These are phyloP conservation scores for Wickerhamiella azymoides DNA, from an alignment of 805 yeast genomes.

Conservation along the genomic window DNA sequence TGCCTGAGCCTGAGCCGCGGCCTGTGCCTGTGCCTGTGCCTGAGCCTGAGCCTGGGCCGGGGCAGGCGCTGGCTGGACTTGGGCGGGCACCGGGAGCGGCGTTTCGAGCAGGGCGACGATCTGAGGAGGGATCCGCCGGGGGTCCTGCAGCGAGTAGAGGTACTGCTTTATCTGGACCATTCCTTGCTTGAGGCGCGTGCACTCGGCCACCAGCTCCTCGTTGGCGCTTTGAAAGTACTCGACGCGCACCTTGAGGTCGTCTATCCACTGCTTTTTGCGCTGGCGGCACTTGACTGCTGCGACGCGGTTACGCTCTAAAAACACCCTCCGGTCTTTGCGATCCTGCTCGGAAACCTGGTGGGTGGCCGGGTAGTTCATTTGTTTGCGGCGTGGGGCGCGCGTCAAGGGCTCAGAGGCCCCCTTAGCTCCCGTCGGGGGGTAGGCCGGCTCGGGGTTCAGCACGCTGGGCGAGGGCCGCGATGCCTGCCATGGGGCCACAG, in stretches of 20 bases:
- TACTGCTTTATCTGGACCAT: conserved; percentile 25
- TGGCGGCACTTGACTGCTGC: conserved; percentile 95
- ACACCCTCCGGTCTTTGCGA: conserved; percentile 65
- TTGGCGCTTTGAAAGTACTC: conserved; percentile 58
- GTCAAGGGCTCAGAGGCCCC: conserved; percentile 31
- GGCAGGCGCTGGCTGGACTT: background rate
- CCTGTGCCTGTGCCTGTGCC: too few species aligned
- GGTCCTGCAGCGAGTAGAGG: conserved; percentile 11
- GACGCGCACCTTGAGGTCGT: conserved; percentile 68
- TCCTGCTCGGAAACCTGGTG: conserved; percentile 27
- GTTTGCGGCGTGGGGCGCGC: conserved; percentile 32
- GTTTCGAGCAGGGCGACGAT: conserved; percentile 12
- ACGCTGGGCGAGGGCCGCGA: conserved; percentile 7
- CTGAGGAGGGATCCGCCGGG: conserved; percentile 14
- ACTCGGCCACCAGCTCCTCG: conserved; percentile 33
- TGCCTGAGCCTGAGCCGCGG: background rate
- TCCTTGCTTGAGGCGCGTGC: conserved; percentile 9
- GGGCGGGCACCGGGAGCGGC: background rate
- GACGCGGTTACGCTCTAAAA: conserved; percentile 77
- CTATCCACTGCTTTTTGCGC: conserved; percentile 78
- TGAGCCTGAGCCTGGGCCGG: background rate
- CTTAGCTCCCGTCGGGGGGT: too few species aligned
- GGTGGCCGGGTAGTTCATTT: background rate
- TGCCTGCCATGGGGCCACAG: background rate
- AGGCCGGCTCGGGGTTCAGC: conserved; percentile 17